These are phyloP conservation scores for Tephrocybe sp. DNA, from an alignment of 768 basidiomycete species.

Conservation along the genomic window DNA sequence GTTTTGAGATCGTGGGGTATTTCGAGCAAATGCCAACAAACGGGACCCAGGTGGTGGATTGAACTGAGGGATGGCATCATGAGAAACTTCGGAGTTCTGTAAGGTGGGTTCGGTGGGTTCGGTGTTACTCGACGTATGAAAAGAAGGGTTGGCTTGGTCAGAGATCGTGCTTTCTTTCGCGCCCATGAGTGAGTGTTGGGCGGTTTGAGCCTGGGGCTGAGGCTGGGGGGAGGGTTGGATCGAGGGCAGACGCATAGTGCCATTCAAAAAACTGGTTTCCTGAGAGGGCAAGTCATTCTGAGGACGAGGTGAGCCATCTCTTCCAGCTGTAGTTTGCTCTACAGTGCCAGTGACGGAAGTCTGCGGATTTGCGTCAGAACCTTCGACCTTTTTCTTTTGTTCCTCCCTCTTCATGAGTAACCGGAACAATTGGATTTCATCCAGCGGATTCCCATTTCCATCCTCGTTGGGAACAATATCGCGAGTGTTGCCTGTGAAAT, in stretches of 20 bases:
- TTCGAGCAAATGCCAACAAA: conserved; percentile 43
- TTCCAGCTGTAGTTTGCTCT: not conserved
- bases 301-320: not conserved
- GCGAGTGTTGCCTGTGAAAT: conserved; percentile 4
- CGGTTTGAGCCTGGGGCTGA: conserved; percentile 4
- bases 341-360: not conserved
- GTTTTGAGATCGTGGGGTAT: conserved; percentile 26
- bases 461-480: conserved; percentile 16
- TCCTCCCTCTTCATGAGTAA: conserved; percentile 81
- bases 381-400: conserved; percentile 37
- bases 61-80: conserved; percentile 27
- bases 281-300: conserved; percentile 2
- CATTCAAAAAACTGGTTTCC: not conserved
- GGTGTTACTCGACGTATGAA: not conserved
- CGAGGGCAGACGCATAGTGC: conserved; percentile 2
- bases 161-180: conserved; percentile 4
- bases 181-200: conserved; percentile 11
- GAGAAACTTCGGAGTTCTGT: conserved; percentile 5
- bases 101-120: conserved; percentile 1
- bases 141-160: not conserved
- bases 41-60: conserved; percentile 52
- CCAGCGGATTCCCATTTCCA: conserved; percentile 43
- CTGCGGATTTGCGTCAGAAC: conserved; percentile 9
- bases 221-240: conserved; percentile 6
- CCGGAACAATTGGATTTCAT: conserved; percentile 84